Percentiles rank a stretch among this genome's conserved stretches.
Conservation (phyloP, 768 basidiomycete genomes). For the Amanita subjunquillea region DNA sequence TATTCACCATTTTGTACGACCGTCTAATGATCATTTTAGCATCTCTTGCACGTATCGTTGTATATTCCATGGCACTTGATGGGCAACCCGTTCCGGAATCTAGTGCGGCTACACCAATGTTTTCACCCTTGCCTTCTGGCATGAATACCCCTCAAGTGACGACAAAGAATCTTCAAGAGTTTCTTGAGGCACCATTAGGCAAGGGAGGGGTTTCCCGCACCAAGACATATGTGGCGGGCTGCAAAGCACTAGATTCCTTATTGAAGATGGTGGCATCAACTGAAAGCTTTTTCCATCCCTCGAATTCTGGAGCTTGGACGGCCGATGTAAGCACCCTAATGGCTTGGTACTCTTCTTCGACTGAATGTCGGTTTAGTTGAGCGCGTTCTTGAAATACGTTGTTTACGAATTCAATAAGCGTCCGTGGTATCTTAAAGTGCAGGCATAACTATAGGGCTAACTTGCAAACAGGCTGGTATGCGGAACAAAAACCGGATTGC, state of each 20-base stretch:
- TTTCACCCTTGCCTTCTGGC: slow-evolving; percentile 61
- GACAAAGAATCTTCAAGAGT: slow-evolving; percentile 38
- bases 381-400: slow-evolving; percentile 77
- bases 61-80: slow-evolving; percentile 80
- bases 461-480: slow-evolving; percentile 49
- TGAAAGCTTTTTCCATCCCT: slow-evolving; percentile 88
- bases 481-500: slow-evolving; percentile 69
- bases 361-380: slow-evolving; percentile 37
- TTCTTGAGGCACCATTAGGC: slow-evolving; percentile 48
- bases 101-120: slow-evolving; percentile 58
- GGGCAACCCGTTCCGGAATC: slow-evolving; percentile 47
- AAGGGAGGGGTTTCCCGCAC: slow-evolving; percentile 29
- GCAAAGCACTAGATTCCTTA: slow-evolving; percentile 78
- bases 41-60: slow-evolving; percentile 75
- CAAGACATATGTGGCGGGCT: slow-evolving; percentile 69
- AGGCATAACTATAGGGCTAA: not conserved
- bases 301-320: slow-evolving; percentile 80
- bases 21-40: slow-evolving; percentile 26
- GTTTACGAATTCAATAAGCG: slow-evolving; percentile 82
- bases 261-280: slow-evolving; percentile 76
- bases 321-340: slow-evolving; percentile 39
- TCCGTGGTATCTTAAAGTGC: slow-evolving; percentile 14
- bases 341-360: not conserved
- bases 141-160: slow-evolving; percentile 45
- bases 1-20: slow-evolving; percentile 9